These are phyloP conservation scores for Grigorovia transvaalensis DNA, from an alignment of 805 yeast species.

Conservation along the genomic window DNA sequence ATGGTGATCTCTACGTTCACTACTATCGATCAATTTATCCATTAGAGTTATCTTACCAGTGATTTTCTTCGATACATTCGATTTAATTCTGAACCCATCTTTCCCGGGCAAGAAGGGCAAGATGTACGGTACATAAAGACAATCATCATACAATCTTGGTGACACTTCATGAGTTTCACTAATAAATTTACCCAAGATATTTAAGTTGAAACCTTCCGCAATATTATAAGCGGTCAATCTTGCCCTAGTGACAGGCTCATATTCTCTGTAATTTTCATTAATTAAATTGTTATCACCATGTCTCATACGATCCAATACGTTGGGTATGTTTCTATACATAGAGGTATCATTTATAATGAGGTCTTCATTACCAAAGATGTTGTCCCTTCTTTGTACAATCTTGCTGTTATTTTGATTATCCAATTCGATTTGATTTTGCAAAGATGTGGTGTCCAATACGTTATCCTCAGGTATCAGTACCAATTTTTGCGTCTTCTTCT, in stretches of 20 bases:
- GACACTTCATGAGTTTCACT: constrained; percentile 66
- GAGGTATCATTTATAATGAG: background rate
- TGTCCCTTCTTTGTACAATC: constrained; percentile 27
- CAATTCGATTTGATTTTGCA: background rate
- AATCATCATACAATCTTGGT: constrained; percentile 85
- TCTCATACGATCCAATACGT: constrained; percentile 1
- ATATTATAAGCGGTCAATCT: constrained; percentile 88
- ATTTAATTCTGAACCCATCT: constrained; percentile 64
- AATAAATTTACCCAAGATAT: constrained; percentile 53
- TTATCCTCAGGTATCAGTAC: constrained; percentile 65
- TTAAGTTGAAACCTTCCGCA: constrained; percentile 69
- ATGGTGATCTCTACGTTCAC: constrained; percentile 84
- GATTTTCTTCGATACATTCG: constrained; percentile 39
- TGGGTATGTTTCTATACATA: background rate
- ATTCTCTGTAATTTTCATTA: constrained; percentile 2
- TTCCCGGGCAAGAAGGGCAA: constrained; percentile 80
- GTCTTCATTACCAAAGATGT: background rate
- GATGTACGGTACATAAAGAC: constrained; percentile 81
- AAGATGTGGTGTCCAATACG: constrained; percentile 3
- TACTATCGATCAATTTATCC: constrained; percentile 67
- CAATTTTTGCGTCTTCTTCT: constrained; percentile 71
- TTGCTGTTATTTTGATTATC: background rate
- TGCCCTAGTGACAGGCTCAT: constrained; percentile 47
- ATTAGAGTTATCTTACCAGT: constrained; percentile 38
- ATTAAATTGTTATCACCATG: background rate